Conservation (phyloP, 2,329 filamentous ascomycete species). For the Microdochium paspali region DNA sequence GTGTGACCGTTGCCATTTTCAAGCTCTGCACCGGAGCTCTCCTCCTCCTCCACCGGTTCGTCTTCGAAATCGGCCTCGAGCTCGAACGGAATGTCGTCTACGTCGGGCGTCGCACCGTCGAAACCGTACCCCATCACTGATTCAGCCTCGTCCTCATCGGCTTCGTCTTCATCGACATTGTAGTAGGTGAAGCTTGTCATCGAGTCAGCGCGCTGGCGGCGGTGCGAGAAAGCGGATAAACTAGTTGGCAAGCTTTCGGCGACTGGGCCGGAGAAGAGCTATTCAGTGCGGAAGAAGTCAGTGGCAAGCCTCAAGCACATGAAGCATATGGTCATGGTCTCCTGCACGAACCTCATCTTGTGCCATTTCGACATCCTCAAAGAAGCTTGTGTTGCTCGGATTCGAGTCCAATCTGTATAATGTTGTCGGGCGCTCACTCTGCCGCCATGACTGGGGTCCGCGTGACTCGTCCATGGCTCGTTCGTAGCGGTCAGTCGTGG, state of each 20-base stretch:
- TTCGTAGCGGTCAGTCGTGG: constrained; percentile 5
- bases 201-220: constrained; percentile 71
- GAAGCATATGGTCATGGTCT: background rate
- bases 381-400: constrained; percentile 68
- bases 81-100: constrained; percentile 22
- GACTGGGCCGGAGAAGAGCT: constrained; percentile 83
- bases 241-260: constrained; percentile 95
- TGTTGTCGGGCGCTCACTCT: constrained; percentile 7
- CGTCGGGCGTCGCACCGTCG: constrained; percentile 8
- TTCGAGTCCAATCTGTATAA: constrained; percentile 62
- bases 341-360: constrained; percentile 66
- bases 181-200: constrained; percentile 86
- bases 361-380: constrained; percentile 97
- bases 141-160: constrained; percentile 27
- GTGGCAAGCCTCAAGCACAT: constrained; percentile 4
- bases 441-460: constrained; percentile 9
- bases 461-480: constrained; percentile 4
- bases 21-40: constrained; percentile 29
- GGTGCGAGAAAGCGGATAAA: constrained; percentile 82
- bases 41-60: constrained; percentile 14
- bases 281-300: constrained; percentile 9
- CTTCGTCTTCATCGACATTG: constrained; percentile 55
- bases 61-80: constrained; percentile 11
- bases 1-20: constrained; percentile 29
- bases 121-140: constrained; percentile 23